phyloP scores from a whole-genome alignment of 345 rosid species.

The Camelina laxa region DNA sequence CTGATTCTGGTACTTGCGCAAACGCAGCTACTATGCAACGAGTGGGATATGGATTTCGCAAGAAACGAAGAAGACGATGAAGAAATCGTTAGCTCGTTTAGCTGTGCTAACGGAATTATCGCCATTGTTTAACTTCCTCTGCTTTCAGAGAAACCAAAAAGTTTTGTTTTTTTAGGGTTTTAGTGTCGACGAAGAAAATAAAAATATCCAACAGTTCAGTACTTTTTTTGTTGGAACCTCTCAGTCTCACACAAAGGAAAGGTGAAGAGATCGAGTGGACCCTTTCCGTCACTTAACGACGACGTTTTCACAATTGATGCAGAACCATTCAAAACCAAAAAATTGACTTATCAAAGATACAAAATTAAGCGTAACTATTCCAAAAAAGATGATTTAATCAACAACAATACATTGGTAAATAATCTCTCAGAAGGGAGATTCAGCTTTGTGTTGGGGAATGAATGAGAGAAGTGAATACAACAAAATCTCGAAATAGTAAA shows the following conservation, averaged over 20 bases:
- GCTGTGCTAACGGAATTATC: constrained; percentile 58
- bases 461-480: constrained; percentile 27
- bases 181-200: constrained; percentile 30
- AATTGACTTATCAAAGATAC: background rate
- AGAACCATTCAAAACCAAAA: background rate
- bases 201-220: constrained; percentile 27
- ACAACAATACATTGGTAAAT: constrained; percentile 41
- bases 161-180: constrained; percentile 47
- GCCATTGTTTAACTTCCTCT: constrained; percentile 50
- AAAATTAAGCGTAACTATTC: background rate
- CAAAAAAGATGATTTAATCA: constrained; percentile 42
- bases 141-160: constrained; percentile 1
- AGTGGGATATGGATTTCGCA: constrained; percentile 34
- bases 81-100: constrained; percentile 51
- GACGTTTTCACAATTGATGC: constrained; percentile 11
- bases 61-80: constrained; percentile 49
- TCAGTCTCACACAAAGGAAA: constrained; percentile 13
- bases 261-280: constrained; percentile 33
- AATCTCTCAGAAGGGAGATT: constrained; percentile 24
- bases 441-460: constrained; percentile 27
- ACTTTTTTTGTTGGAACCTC: background rate
- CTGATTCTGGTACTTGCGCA: constrained; percentile 34
- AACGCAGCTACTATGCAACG: constrained; percentile 40
- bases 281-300: constrained; percentile 19
- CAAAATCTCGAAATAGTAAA: constrained; percentile 25